Evolutionary conservation across 257 asterid species (phyloP), one percentile per base, ranked within the genome.

Genomic region (Solanum acaule): DNA sequence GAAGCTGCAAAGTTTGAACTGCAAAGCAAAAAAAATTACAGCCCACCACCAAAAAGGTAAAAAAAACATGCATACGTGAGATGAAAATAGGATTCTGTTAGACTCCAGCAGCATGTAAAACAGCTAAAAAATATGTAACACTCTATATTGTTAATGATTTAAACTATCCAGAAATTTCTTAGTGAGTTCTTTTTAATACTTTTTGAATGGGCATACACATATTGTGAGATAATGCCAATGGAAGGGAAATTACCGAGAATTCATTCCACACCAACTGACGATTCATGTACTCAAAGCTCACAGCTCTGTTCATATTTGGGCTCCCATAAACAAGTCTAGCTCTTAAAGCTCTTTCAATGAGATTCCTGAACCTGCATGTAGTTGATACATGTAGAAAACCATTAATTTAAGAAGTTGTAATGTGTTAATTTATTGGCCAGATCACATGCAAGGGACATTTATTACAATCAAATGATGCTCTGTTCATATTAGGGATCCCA

Each of bases 251-350:
- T 94, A 95, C 98, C 98, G 98, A 95, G 85, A 96, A 95, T 89
- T 95, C 98, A 91, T 96, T 95, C 99, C 99, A 96, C 89, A 96
- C 98, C 94, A 95, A 92, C 91, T 96, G 99, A 59, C 98, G 95
- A 89, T 96, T 96, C 98, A 95, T 96, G 93, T 96, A 96, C 91
- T 96, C 99, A 59, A 96, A 96, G 98, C 99, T 96, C 88, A 97
- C 98, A 78, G 98, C 94, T 90, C 98, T 91, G 87, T 97, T 97
- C 99, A 96, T 97, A 88, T 96, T 91, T 84, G 98, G 98, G 90
- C 98, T 93, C 77, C 95, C 98, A 92, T 94, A 97, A 89, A 97
- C 99, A 86, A 97, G 98, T 88, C 99, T 93, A 87, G 99, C 99
- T 78, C 84, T 92, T 88, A 97, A 91, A 90, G 90, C 92, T 90